phyloP scores from a whole-genome alignment of 1,284 basidiomycete species.

The Boletus smithii region DNA sequence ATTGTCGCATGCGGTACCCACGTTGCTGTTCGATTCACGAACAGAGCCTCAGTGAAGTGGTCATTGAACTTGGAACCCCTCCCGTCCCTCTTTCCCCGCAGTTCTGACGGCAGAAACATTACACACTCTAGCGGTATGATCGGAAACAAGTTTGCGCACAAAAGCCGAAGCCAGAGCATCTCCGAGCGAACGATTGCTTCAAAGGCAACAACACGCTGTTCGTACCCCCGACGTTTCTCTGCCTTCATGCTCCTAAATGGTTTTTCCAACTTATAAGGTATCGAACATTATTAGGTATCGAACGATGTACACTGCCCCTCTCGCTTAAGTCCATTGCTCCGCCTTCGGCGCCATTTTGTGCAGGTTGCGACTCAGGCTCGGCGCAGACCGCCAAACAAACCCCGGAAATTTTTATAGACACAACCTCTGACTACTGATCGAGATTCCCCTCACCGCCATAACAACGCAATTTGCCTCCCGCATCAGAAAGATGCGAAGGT shows the following conservation, averaged over 20 bases:
- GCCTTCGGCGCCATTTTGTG: neutral
- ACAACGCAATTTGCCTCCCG: conserved; percentile 6
- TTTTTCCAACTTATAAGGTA: too few relatives aligned
- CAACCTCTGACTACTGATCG: neutral
- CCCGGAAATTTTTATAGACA: neutral
- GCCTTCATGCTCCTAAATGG: neutral
- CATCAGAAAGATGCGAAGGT: conserved; percentile 22
- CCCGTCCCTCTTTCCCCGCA: neutral
- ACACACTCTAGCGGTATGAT: neutral
- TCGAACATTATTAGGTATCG: too few relatives aligned
- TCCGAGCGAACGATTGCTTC: too few relatives aligned
- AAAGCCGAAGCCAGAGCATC: neutral
- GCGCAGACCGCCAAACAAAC: neutral
- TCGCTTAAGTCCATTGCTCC: neutral
- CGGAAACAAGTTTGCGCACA: neutral
- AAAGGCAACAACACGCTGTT: neutral
- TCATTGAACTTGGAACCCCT: neutral
- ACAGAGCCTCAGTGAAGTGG: neutral
- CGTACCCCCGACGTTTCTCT: neutral
- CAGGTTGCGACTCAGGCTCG: neutral
- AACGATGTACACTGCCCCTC: too few relatives aligned
- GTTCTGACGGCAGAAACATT: neutral
- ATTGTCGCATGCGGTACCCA: neutral
- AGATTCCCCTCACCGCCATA: conserved; percentile 4
- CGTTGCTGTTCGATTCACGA: neutral